These are phyloP conservation scores for Yamadazyma triangularis DNA, from an alignment of 1,139 yeast genomes.

Conservation along the genomic window DNA sequence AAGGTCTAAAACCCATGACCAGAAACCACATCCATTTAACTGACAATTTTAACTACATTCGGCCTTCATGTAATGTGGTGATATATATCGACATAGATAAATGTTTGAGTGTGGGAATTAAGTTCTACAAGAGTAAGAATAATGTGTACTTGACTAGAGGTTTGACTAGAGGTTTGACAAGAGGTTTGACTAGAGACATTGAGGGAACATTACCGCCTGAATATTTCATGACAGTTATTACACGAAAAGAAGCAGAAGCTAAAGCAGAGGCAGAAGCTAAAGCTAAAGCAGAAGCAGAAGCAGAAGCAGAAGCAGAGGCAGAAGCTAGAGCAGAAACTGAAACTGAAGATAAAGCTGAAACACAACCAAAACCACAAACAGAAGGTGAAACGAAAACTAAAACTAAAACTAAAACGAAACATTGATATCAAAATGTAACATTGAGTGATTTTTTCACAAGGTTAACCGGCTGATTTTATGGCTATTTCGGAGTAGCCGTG, in stretches of 20 bases:
- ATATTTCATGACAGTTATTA: conserved; percentile 38
- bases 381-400: too few species aligned
- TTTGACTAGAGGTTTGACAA: conserved; percentile 45
- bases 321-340: too few species aligned
- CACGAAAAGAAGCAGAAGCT: conserved; percentile 13
- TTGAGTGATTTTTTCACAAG: too few species aligned
- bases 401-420: too few species aligned
- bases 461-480: too few species aligned
- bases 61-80: conserved; percentile 54
- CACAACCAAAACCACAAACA: too few species aligned
- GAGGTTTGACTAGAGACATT: too few species aligned
- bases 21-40: conserved; percentile 82
- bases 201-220: too few species aligned
- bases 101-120: conserved; percentile 43
- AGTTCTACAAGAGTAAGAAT: conserved; percentile 62
- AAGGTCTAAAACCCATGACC: conserved; percentile 64
- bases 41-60: conserved; percentile 61
- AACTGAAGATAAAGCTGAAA: too few species aligned
- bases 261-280: conserved; percentile 4
- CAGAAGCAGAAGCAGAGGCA: too few species aligned
- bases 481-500: too few species aligned
- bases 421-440: too few species aligned
- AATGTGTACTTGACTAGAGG: conserved; percentile 74
- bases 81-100: conserved; percentile 57
- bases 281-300: conserved; percentile 1